Conservation (phyloP, 169 alveolate species). For the Eimeria praecox region DNA sequence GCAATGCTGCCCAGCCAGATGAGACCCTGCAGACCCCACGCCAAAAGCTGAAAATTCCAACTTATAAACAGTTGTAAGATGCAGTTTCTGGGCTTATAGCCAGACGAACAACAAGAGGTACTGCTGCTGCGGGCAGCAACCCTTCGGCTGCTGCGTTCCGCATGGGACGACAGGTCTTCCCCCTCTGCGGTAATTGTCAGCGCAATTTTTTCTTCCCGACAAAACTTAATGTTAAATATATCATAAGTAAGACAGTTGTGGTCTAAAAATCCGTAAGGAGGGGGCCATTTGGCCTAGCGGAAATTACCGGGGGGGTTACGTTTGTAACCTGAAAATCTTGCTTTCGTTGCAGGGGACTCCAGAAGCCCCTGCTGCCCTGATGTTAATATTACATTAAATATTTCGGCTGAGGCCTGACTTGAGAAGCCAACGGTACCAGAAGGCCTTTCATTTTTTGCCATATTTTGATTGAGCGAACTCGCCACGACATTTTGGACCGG, state of each 20-base stretch:
- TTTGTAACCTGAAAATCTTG: not conserved
- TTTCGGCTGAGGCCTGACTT: not conserved
- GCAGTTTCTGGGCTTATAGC: not conserved
- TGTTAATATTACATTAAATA: not conserved
- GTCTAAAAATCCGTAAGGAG: not conserved
- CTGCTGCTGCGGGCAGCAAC: not conserved
- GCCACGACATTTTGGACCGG: not conserved
- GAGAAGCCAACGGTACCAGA: not conserved
- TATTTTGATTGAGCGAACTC: not conserved
- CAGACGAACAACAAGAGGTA: not conserved
- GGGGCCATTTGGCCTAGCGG: not conserved
- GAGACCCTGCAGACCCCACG: not conserved
- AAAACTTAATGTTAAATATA: not conserved
- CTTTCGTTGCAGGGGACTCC: not conserved
- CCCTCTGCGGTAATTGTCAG: not conserved
- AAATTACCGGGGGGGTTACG: not conserved
- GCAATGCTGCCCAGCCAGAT: not conserved
- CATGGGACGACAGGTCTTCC: not conserved
- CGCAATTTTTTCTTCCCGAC: too few species aligned
- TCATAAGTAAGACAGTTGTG: not conserved
- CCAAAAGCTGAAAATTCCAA: not conserved
- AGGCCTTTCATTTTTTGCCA: too few species aligned
- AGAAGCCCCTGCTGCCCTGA: not conserved
- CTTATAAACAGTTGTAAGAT: not conserved
- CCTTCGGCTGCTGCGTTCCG: constrained; percentile 2